Conservation (phyloP, 768 basidiomycete genomes). For the Rhodotorula graminis region DNA sequence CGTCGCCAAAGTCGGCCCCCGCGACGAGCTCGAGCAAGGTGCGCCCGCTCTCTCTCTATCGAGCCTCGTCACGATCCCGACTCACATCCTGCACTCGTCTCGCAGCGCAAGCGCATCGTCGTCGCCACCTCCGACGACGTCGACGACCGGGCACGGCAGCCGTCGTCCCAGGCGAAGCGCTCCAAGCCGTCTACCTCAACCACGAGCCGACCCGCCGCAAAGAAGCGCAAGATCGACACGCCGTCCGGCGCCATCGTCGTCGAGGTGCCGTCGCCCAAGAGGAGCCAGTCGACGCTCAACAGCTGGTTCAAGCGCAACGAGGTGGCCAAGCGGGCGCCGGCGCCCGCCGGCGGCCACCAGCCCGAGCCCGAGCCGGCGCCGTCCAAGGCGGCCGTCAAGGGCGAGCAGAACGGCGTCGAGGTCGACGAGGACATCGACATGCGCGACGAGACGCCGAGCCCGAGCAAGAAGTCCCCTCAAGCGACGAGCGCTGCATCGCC, state of each 20-base stretch:
- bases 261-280: not conserved
- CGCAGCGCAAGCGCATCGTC: not conserved
- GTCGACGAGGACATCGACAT: not conserved
- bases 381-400: too few relatives aligned
- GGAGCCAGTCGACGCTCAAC: constrained; percentile 8
- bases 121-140: not conserved
- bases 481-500: not conserved
- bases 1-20: not conserved
- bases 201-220: not conserved
- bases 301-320: not conserved
- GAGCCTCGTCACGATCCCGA: not conserved
- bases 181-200: not conserved
- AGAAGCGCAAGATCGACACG: not conserved
- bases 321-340: not conserved
- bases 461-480: not conserved
- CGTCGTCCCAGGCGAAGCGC: too few relatives aligned
- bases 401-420: not conserved
- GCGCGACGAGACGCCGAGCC: not conserved
- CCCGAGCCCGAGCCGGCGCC: not conserved
- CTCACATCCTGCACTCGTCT: not conserved
- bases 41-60: not conserved
- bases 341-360: not conserved
- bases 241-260: constrained; percentile 2
- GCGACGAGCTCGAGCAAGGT: not conserved
- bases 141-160: too few relatives aligned